Evolutionary conservation across 257 asterid genomes (phyloP), one percentile per base, ranked within the genome.

Genomic region (Coffea canephora): DNA sequence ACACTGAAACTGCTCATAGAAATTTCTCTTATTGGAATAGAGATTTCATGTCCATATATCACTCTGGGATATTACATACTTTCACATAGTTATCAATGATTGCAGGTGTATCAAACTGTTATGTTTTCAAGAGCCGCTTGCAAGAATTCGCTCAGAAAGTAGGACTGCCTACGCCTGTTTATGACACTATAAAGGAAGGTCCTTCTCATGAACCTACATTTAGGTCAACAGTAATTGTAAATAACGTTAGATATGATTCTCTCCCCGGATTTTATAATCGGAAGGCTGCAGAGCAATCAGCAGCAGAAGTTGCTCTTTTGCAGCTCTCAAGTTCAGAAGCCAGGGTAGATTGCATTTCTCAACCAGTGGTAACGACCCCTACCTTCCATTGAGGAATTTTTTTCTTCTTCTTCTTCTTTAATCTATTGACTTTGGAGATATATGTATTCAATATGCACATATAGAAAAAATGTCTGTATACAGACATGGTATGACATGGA

Each of bases 251-350:
- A 83, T 94, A 93, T 83, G 96, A 96, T 85, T 96, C 99, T 82
- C 91, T 96, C 41, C 93, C 96, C 31, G 97, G 97, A 74, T 96
- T 96, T 83, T 90, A 85, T 87, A 92, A 92, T 80, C 97, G 97
- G 80, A 96, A 96, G 85, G 95, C 97, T 31, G 97, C 99, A 1
- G 99, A 96, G 85, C 99, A 96, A 83, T 96, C 99, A 25, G 98
- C 99, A 79, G 99, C 99, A 64, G 99, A 96, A 91, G 96, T 94
- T 74, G 99, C 99, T 82, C 97, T 96, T 41, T 25, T 88, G 79
- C 89, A 89, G 81, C 90, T 96, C 27, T 83, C 86, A 71, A 86
- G 84, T 54, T 79, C 89, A 15, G 86, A 71, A 46, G 88, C 87
- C 69, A 71, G 54, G 81, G 80, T 79, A 82, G 89, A 83, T 64